phyloP scores from a whole-genome alignment of 495 filamentous ascomycete species.

The Aspergillus taichungensis region DNA sequence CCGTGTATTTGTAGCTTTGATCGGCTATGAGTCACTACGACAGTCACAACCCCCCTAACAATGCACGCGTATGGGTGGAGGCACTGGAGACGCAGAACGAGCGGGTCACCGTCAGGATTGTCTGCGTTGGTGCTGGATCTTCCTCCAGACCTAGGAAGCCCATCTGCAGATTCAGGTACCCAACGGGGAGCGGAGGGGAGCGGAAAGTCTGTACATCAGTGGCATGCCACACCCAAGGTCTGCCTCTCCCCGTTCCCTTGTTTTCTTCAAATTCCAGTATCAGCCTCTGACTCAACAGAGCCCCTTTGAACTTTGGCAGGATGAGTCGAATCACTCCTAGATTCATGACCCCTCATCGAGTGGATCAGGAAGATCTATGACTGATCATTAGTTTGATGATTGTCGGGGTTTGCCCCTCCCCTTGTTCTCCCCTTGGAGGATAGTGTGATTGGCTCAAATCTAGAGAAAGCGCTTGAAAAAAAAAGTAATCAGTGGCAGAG shows the following conservation, averaged over 20 bases:
- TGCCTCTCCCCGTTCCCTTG: background rate
- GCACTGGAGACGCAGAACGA: background rate
- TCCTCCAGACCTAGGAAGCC: background rate
- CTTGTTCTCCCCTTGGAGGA: too few species aligned
- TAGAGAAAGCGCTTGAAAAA: too few species aligned
- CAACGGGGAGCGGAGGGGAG: constrained; percentile 7
- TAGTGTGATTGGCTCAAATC: too few species aligned
- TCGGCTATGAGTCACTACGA: too few species aligned
- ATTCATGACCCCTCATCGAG: too few species aligned
- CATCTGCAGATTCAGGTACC: constrained; percentile 19
- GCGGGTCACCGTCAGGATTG: background rate
- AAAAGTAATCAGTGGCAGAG: background rate
- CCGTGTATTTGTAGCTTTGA: too few species aligned
- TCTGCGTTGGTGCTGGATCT: background rate
- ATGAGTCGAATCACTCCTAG: too few species aligned
- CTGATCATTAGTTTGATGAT: too few species aligned
- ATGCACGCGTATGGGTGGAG: too few species aligned
- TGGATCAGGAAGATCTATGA: too few species aligned
- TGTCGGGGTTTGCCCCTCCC: too few species aligned
- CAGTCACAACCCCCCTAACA: too few species aligned
- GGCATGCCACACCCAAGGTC: background rate
- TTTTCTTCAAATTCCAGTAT: background rate
- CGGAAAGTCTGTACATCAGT: background rate
- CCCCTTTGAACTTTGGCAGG: background rate
- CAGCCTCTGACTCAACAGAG: background rate